These are phyloP conservation scores for Nemania sp. DNA, from an alignment of 2,329 filamentous ascomycete species.

Conservation along the genomic window DNA sequence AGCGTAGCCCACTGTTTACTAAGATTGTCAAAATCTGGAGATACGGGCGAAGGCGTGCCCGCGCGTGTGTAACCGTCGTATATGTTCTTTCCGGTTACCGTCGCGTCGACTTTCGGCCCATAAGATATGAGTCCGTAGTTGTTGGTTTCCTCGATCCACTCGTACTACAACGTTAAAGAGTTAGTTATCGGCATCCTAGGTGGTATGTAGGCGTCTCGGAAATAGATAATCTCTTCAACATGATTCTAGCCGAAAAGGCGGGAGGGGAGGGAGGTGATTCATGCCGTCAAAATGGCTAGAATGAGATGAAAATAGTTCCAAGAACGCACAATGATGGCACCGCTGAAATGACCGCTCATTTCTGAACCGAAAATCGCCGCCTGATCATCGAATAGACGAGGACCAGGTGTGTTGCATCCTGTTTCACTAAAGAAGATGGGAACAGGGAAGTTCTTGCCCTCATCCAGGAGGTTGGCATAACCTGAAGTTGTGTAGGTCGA, in stretches of 20 bases:
- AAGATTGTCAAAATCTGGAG: slow-evolving; percentile 83
- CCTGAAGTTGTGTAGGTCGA: slow-evolving; percentile 71
- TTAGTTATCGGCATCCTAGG: too few species aligned
- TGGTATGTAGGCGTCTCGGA: too few species aligned
- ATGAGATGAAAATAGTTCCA: background rate
- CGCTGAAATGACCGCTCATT: slow-evolving; percentile 79
- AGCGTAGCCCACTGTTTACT: slow-evolving; percentile 80
- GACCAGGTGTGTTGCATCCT: slow-evolving; percentile 77
- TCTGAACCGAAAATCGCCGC: slow-evolving; percentile 78
- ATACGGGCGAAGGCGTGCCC: slow-evolving; percentile 78
- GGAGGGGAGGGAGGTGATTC: background rate
- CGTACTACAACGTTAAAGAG: slow-evolving; percentile 23
- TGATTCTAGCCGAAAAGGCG: background rate
- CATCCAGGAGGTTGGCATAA: slow-evolving; percentile 75
- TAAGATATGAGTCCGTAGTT: slow-evolving; percentile 86
- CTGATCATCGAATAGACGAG: slow-evolving; percentile 77
- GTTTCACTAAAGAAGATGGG: slow-evolving; percentile 93
- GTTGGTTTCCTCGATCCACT: slow-evolving; percentile 89
- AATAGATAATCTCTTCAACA: background rate
- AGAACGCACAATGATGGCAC: slow-evolving; percentile 71
- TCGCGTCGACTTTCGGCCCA: slow-evolving; percentile 67
- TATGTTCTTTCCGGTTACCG: slow-evolving; percentile 65
- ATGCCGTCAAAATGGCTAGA: background rate
- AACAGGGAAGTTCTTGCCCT: slow-evolving; percentile 78
- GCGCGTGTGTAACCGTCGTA: slow-evolving; percentile 75